phyloP scores from a whole-genome alignment of 192 early-diverging fungal genomes.

The Coemansia interrupta region DNA sequence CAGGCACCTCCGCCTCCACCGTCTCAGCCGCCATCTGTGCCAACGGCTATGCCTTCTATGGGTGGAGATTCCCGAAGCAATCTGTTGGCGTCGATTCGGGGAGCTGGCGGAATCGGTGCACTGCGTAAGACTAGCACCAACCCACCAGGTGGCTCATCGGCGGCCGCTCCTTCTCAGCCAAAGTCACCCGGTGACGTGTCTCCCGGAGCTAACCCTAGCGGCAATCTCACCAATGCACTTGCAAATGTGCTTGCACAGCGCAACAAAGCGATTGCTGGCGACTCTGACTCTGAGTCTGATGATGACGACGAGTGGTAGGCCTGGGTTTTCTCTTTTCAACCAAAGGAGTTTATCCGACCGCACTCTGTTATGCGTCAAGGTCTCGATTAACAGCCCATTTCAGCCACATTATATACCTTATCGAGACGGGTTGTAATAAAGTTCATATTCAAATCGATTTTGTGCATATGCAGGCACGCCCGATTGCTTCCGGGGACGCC shows the following conservation, averaged over 20 bases:
- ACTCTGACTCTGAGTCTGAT: conserved; percentile 51
- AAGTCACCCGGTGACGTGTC: conserved; percentile 42
- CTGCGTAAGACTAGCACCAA: conserved; percentile 36
- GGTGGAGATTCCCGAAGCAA: conserved; percentile 27
- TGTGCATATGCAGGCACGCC: too few species aligned
- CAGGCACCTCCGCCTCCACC: conserved; percentile 13
- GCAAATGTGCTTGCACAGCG: conserved; percentile 48
- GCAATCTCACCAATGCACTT: conserved; percentile 50
- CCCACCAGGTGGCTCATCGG: conserved; percentile 27
- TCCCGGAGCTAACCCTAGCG: conserved; percentile 37
- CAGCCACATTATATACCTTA: too few species aligned
- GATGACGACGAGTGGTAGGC: conserved; percentile 50
- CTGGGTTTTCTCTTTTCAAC: not conserved
- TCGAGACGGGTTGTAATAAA: too few species aligned
- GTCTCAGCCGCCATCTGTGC: conserved; percentile 4
- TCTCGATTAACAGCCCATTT: too few species aligned
- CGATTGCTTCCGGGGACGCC: too few species aligned
- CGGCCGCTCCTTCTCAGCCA: conserved; percentile 12
- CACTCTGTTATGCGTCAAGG: too few species aligned
- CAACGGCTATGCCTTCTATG: conserved; percentile 5
- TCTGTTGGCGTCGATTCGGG: conserved; percentile 46
- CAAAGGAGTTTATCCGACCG: too few species aligned
- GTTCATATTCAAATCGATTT: too few species aligned
- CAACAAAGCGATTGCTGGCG: conserved; percentile 48
- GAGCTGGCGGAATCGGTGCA: conserved; percentile 31